phyloP scores from a whole-genome alignment of 2,329 filamentous ascomycete species.

The Cadophora luteo-olivacea region DNA sequence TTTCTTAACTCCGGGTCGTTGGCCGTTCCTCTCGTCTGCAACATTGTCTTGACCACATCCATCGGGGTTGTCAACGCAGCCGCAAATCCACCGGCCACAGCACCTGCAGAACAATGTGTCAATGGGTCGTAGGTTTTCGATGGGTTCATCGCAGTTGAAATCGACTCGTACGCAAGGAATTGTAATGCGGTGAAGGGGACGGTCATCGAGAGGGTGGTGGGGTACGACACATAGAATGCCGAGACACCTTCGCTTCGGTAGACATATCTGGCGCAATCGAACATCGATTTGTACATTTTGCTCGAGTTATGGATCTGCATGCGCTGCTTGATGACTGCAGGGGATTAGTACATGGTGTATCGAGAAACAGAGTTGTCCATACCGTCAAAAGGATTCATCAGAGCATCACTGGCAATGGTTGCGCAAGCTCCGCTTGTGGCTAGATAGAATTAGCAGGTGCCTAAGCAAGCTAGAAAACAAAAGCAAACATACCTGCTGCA shows the following conservation, averaged over 20 bases:
- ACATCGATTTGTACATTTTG: conserved; percentile 81
- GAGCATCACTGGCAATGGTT: conserved; percentile 94
- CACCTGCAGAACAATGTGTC: conserved; percentile 92
- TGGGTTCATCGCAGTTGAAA: conserved; percentile 93
- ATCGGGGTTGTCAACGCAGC: conserved; percentile 94
- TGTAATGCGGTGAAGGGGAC: conserved; percentile 97
- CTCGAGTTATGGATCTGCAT: conserved; percentile 99
- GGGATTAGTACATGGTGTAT: conserved; percentile 31
- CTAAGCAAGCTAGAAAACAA: not conserved
- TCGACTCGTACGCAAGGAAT: conserved; percentile 96
- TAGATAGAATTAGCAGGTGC: conserved; percentile 47
- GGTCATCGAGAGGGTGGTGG: conserved; percentile 97
- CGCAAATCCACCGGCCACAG: conserved; percentile 89
- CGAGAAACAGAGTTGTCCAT: conserved; percentile 35
- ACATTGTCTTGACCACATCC: conserved; percentile 97
- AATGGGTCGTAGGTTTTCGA: conserved; percentile 85
- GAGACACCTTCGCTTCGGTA: conserved; percentile 86
- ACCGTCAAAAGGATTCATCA: conserved; percentile 99
- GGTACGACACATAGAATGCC: conserved; percentile 98
- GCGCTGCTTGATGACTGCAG: conserved; percentile 93
- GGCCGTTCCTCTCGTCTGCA: conserved; percentile 90
- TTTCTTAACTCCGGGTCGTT: conserved; percentile 71
- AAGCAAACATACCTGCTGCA: conserved; percentile 74
- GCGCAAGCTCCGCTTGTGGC: conserved; percentile 92
- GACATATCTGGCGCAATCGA: conserved; percentile 86